Evolutionary conservation across 2,329 filamentous ascomycete genomes (phyloP).

Genomic region (Myriosclerotinia scirpicola): DNA sequence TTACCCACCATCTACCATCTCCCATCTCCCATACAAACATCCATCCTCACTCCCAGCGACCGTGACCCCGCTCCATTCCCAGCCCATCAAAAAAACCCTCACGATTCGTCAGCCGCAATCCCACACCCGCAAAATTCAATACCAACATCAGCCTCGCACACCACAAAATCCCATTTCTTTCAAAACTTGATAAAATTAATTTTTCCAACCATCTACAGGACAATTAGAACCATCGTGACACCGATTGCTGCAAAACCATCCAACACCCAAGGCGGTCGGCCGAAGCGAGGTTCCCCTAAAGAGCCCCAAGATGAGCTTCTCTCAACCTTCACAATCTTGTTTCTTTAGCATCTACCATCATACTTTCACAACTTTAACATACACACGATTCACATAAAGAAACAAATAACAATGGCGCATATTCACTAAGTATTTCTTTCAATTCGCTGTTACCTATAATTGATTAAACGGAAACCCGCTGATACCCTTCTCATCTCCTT

Average conservation of each 20-base stretch:
- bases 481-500: not conserved
- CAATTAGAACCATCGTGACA: too few relatives aligned
- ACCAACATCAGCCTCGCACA: too few relatives aligned
- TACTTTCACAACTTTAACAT: not conserved
- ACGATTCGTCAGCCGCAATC: too few relatives aligned
- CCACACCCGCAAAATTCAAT: too few relatives aligned
- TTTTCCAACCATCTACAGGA: too few relatives aligned
- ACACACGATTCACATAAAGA: not conserved
- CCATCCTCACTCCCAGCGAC: too few relatives aligned
- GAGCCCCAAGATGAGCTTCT: not conserved
- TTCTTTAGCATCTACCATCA: not conserved
- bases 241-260: not conserved
- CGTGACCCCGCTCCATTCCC: too few relatives aligned
- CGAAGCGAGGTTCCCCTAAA: conserved; percentile 12
- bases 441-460: not conserved
- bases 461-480: not conserved
- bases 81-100: too few relatives aligned
- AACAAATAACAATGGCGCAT: not conserved
- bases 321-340: not conserved
- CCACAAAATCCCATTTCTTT: too few relatives aligned
- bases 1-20: too few relatives aligned
- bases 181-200: too few relatives aligned
- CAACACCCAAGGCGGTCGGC: not conserved
- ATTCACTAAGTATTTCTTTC: not conserved
- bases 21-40: not conserved